These are phyloP conservation scores for Pseudogymnoascus sp. DNA, from an alignment of 2,329 filamentous ascomycete species.

Conservation along the genomic window DNA sequence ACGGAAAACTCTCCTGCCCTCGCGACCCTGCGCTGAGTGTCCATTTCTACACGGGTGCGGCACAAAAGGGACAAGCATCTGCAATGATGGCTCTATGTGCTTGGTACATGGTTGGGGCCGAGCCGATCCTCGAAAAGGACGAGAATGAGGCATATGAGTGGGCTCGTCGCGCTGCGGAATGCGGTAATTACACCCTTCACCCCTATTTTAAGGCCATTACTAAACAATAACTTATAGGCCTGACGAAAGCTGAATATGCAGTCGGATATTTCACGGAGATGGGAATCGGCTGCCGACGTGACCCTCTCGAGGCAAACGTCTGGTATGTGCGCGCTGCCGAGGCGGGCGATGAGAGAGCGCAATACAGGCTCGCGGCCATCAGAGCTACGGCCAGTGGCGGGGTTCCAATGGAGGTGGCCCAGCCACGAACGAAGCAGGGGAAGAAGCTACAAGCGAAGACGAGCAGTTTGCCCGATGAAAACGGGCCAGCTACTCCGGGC, in stretches of 20 bases:
- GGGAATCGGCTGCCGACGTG: slow-evolving; percentile 90
- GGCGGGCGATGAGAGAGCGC: slow-evolving; percentile 81
- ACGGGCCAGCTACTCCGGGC: neutral
- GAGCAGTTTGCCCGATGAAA: neutral
- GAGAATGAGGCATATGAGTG: slow-evolving; percentile 95
- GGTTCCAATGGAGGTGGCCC: slow-evolving; percentile 25
- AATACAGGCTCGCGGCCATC: slow-evolving; percentile 78
- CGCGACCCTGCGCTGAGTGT: slow-evolving; percentile 87
- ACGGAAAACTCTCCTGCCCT: slow-evolving; percentile 79
- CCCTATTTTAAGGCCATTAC: neutral
- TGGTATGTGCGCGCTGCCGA: slow-evolving; percentile 98
- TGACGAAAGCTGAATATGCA: slow-evolving; percentile 73
- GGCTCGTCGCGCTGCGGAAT: slow-evolving; percentile 78
- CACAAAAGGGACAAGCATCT: slow-evolving; percentile 70
- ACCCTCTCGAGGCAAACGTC: slow-evolving; percentile 93
- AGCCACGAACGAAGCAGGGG: slow-evolving; percentile 18
- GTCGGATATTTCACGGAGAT: slow-evolving; percentile 97
- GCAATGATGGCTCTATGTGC: slow-evolving; percentile 99
- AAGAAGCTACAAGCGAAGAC: slow-evolving; percentile 14
- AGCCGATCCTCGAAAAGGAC: slow-evolving; percentile 86
- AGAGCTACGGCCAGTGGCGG: slow-evolving; percentile 61
- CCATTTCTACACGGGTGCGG: slow-evolving; percentile 93
- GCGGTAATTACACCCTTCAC: slow-evolving; percentile 51
- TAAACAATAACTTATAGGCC: slow-evolving; percentile 20
- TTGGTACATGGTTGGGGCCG: slow-evolving; percentile 95